Evolutionary conservation across 768 basidiomycete genomes (phyloP).

Genomic region (Leccinum subtestaceum): DNA sequence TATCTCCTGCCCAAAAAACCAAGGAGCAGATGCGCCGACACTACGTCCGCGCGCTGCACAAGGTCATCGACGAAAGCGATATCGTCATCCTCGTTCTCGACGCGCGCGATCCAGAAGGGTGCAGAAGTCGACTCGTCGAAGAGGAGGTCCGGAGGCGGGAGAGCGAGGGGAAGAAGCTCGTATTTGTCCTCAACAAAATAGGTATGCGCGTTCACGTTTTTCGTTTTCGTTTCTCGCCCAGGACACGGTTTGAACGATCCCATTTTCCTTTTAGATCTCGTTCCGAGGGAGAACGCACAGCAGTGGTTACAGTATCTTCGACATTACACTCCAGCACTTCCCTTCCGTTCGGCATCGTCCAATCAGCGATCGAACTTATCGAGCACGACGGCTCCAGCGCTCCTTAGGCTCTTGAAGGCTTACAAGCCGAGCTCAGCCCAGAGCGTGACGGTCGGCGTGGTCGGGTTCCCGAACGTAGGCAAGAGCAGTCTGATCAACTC

Average conservation of each 20-base stretch:
- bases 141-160: conserved; percentile 88
- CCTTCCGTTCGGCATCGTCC: conserved; percentile 79
- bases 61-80: conserved; percentile 92
- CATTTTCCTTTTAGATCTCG: conserved; percentile 60
- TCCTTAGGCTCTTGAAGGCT: conserved; percentile 81
- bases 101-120: conserved; percentile 93
- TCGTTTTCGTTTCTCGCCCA: neutral
- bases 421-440: conserved; percentile 66
- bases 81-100: conserved; percentile 89
- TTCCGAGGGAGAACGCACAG: conserved; percentile 84
- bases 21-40: conserved; percentile 70
- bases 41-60: conserved; percentile 78
- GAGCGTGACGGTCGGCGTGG: conserved; percentile 85
- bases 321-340: conserved; percentile 88
- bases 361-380: conserved; percentile 81
- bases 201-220: conserved; percentile 46
- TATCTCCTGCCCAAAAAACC: conserved; percentile 41
- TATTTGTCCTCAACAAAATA: conserved; percentile 94
- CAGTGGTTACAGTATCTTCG: conserved; percentile 90
- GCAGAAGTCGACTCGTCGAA: conserved; percentile 87
- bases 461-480: conserved; percentile 97
- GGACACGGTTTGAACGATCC: neutral
- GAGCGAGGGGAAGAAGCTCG: conserved; percentile 83
- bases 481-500: conserved; percentile 95
- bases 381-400: conserved; percentile 67